Evolutionary conservation across 495 filamentous ascomycete genomes (phyloP).

Genomic region (Penicillium macrosclerotiorum): DNA sequence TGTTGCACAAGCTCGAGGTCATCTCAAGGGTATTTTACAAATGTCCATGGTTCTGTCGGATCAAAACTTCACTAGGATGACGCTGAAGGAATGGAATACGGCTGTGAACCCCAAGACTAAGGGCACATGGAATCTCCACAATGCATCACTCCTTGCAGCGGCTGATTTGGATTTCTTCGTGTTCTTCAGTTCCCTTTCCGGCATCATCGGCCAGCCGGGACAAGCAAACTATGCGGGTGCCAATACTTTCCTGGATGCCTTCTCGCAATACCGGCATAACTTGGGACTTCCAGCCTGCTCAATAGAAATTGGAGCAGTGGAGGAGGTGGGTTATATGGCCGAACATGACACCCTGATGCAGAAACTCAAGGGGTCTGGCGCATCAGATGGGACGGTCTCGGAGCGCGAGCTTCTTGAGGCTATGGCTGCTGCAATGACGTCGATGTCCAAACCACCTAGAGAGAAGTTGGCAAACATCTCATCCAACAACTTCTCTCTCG

Average conservation of each 20-base stretch:
- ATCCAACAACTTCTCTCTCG: conserved; percentile 5
- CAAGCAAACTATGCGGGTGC: conserved; percentile 38
- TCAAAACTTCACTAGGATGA: neutral
- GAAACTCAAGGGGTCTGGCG: too few species aligned
- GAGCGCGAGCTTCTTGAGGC: too few species aligned
- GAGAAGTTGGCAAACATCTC: too few species aligned
- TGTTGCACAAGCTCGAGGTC: too few species aligned
- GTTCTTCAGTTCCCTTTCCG: conserved; percentile 32
- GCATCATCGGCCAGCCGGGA: conserved; percentile 26
- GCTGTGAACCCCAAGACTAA: conserved; percentile 1
- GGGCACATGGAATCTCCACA: conserved; percentile 1
- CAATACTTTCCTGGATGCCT: conserved; percentile 29
- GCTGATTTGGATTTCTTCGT: conserved; percentile 45
- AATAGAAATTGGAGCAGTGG: conserved; percentile 9
- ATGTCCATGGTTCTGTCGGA: neutral
- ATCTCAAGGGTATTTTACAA: neutral
- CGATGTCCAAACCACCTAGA: too few species aligned
- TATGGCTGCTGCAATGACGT: too few species aligned
- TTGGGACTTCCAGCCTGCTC: neutral
- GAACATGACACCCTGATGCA: too few species aligned
- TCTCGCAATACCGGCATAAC: conserved; percentile 3
- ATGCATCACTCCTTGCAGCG: neutral
- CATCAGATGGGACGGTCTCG: too few species aligned
- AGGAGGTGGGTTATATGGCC: neutral
- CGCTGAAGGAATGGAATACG: neutral